Evolutionary conservation across 441 rosid genomes (phyloP).

Genomic region (Aleurites moluccanus): DNA sequence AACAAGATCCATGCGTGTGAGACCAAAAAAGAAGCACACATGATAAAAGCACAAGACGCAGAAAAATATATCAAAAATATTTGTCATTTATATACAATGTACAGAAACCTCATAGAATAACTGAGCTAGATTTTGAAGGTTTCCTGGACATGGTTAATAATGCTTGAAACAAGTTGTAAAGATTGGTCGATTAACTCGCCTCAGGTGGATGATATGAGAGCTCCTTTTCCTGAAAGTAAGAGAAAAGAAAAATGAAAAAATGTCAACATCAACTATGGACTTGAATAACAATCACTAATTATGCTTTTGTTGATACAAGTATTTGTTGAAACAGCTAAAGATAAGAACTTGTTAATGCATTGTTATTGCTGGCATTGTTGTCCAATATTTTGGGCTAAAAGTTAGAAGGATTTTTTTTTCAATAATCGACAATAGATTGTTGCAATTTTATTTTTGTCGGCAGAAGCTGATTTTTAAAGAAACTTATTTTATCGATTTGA

Average conservation of each 20-base stretch:
- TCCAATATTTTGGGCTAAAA: too few species aligned
- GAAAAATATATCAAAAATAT: background rate
- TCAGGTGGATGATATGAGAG: constrained; percentile 16
- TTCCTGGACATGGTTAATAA: background rate
- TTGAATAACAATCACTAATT: background rate
- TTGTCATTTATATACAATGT: background rate
- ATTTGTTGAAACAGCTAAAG: background rate
- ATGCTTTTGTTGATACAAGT: too few species aligned
- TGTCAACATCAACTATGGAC: background rate
- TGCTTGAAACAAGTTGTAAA: background rate
- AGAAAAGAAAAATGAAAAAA: constrained; percentile 6
- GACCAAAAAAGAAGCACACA: background rate
- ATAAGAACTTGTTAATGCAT: background rate
- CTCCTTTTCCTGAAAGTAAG: constrained; percentile 17
- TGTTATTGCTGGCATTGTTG: background rate
- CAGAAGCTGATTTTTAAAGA: too few species aligned
- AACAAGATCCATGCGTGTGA: background rate
- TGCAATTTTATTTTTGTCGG: too few species aligned
- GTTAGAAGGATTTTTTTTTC: too few species aligned
- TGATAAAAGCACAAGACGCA: background rate
- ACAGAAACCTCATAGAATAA: background rate
- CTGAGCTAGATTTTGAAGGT: constrained; percentile 5
- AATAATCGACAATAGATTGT: too few species aligned
- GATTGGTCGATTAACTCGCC: constrained; percentile 7
- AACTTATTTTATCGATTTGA: too few species aligned